These are phyloP conservation scores for Saccharomyces kudriavzevii DNA, from an alignment of 805 yeast species.

Conservation along the genomic window DNA sequence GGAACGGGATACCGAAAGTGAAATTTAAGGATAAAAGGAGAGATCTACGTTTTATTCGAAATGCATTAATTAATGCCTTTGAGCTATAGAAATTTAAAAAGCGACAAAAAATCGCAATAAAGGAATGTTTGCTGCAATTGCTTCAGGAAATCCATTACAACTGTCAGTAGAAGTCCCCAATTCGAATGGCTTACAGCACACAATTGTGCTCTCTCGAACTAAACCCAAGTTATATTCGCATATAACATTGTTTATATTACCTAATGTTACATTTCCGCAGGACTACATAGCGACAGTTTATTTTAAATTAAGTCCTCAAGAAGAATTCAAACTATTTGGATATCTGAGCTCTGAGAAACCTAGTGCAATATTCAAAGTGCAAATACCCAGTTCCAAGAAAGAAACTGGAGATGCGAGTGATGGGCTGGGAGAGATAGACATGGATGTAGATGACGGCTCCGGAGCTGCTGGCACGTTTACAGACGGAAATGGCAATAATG, in stretches of 20 bases:
- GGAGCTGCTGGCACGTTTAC: conserved; percentile 28
- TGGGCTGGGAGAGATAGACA: conserved; percentile 49
- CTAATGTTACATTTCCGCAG: conserved; percentile 66
- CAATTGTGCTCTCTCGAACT: conserved; percentile 29
- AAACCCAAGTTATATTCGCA: conserved; percentile 45
- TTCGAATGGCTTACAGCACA: conserved; percentile 32
- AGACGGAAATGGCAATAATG: conserved; percentile 7
- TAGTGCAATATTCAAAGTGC: conserved; percentile 83
- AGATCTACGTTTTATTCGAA: neutral
- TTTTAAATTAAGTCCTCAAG: conserved; percentile 63
- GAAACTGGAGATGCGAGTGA: conserved; percentile 22
- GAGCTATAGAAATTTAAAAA: neutral
- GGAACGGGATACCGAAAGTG: neutral
- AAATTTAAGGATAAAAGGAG: neutral
- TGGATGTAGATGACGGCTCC: conserved; percentile 41
- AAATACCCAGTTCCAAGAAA: conserved; percentile 24
- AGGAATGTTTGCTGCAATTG: conserved; percentile 32
- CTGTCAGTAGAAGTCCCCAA: conserved; percentile 32
- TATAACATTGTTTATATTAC: conserved; percentile 75
- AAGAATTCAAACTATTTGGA: conserved; percentile 59
- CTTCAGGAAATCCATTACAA: conserved; percentile 34
- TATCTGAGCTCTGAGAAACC: conserved; percentile 61
- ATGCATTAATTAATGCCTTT: neutral
- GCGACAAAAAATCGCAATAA: neutral
- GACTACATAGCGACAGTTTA: conserved; percentile 76